A percentile compares a stretch with the other conserved stretches of the same genome.
These are phyloP conservation scores for Salisapilia sapeloensis DNA, from an alignment of 352 stramenopile species.

Conservation along the genomic window DNA sequence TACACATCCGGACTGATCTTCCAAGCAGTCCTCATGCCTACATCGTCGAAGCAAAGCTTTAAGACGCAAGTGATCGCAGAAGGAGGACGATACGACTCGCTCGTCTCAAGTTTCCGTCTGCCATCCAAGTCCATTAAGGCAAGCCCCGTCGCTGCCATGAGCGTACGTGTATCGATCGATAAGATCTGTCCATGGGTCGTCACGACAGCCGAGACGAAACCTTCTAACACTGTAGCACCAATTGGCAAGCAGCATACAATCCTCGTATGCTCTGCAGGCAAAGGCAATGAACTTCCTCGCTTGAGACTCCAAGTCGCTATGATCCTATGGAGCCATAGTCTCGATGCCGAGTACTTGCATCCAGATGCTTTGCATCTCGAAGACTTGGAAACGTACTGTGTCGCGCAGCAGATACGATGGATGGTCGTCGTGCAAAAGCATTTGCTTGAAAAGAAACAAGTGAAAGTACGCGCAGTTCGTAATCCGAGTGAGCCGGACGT, in stretches of 20 bases:
- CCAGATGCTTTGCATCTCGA: conserved; percentile 61
- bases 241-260: conserved; percentile 8
- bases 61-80: conserved; percentile 62
- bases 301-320: conserved; percentile 67
- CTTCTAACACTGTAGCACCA: conserved; percentile 1
- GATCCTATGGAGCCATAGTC: conserved; percentile 50
- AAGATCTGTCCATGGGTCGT: conserved; percentile 68
- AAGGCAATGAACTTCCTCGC: conserved; percentile 49
- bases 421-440: conserved; percentile 81
- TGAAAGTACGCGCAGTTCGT: conserved; percentile 63
- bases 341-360: conserved; percentile 70
- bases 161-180: conserved; percentile 72
- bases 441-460: conserved; percentile 74
- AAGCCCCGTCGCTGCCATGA: conserved; percentile 54
- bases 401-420: conserved; percentile 52
- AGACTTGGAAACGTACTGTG: conserved; percentile 71
- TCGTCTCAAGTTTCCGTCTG: conserved; percentile 74
- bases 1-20: conserved; percentile 76
- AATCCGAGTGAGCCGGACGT: conserved; percentile 48
- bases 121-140: conserved; percentile 59
- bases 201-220: conserved; percentile 20
- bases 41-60: conserved; percentile 7
- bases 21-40: conserved; percentile 45
- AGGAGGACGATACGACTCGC: conserved; percentile 61
- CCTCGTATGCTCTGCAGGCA: conserved; percentile 61